Base-by-base conservation (phyloP, 441 rosid species). In the Populus hybrid region DNA sequence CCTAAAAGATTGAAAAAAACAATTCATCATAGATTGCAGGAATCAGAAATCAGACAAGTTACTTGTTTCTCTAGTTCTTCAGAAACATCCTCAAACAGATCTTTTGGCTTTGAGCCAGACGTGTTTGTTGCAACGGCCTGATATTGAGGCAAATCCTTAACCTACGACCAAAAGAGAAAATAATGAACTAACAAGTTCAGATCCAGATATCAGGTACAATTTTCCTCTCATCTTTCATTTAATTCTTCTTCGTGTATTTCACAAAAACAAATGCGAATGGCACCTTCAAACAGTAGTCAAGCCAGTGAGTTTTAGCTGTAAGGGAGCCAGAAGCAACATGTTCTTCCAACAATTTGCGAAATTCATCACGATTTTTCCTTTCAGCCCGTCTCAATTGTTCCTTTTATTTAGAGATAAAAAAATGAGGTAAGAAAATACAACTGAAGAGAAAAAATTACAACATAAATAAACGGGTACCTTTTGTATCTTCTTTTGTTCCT, bases 21-120 rank as follows among this genome's bases (percentile, higher is more conserved):
- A 64, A 64, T 11, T 64, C 8, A 64, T 23, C 12, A 64, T 28
- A 23, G 67, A 64, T 9, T 2, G 26, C 67, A 64, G 28, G 16
- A 64, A 23, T 23, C 16, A 64, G 71, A 75, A 73, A 42, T 14
- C 31, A 59, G 71, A 35, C 64, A 71, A 40, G 31, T 77, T 75
- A 94, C 99, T 94, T 89, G 95, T 74, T 90, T 90, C 80, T 94
- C 97, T 83, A 94, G 83, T 72, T 93, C 97, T 84, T 93, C 98
- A 74, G 82, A 74, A 69, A 94, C 87, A 91, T 92, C 97, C 85
- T 94, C 99, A 80, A 94, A 96, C 89, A 96, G 89, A 81, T 96
- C 98, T 87, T 89, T 94, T 0, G 99, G 98, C 33, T 92, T 91
- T 77, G 98, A 96, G 77, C 99, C 99, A 64, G 93, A 93, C 20